phyloP scores from a whole-genome alignment of 225 moss, liverwort and hornwort genomes.

The Pseudoscleropodium purum region DNA sequence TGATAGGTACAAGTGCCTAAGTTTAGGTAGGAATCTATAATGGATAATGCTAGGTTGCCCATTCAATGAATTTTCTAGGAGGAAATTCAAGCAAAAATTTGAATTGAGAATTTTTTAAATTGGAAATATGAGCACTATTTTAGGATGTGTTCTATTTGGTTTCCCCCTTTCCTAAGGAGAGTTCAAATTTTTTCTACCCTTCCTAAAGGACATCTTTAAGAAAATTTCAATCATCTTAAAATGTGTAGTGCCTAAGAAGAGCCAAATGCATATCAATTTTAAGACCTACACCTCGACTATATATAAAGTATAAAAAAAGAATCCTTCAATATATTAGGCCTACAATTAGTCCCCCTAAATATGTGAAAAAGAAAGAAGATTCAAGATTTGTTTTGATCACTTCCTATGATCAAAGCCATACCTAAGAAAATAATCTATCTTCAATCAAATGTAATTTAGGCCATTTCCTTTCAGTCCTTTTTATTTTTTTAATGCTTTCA shows the following conservation, averaged over 20 bases:
- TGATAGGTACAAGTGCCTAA: rapidly evolving
- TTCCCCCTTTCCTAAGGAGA: rapidly evolving
- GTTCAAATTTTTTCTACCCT: not conserved
- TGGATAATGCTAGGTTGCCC: not conserved
- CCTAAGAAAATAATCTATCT: not conserved
- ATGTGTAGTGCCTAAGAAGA: rapidly evolving
- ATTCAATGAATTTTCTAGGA: not conserved
- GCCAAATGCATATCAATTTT: not conserved
- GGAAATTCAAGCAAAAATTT: not conserved
- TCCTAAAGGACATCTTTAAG: rapidly evolving
- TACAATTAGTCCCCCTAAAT: not conserved
- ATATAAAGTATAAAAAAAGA: too few relatives aligned
- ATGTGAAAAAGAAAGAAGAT: rapidly evolving
- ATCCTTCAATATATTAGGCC: rapidly evolving
- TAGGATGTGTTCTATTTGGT: rapidly evolving
- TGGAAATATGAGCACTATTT: rapidly evolving
- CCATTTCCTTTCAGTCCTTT: rapidly evolving
- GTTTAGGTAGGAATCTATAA: not conserved
- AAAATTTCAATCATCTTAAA: rapidly evolving
- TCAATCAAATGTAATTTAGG: not conserved
- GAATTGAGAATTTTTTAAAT: rapidly evolving
- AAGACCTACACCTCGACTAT: not conserved
- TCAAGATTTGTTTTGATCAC: not conserved
- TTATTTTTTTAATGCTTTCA: too few relatives aligned
- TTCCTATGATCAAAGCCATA: too few relatives aligned